Conservation (phyloP, 1,284 basidiomycete genomes). For the Hypsizygus ulmarius region DNA sequence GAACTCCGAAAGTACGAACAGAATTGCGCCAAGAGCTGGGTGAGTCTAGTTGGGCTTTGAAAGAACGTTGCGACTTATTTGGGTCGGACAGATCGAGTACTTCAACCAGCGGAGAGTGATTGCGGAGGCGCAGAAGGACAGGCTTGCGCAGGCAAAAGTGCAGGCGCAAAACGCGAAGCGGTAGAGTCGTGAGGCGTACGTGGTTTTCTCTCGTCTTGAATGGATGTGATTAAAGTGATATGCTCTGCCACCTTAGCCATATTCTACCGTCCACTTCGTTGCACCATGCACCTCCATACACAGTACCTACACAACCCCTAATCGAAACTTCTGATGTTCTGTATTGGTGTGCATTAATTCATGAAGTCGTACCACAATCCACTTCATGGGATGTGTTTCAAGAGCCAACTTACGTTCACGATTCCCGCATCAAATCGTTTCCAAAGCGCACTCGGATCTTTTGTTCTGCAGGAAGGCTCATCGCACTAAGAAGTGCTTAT, state of each 20-base stretch:
- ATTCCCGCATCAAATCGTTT: conserved; percentile 2
- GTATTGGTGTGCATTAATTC: background rate
- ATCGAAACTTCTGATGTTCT: background rate
- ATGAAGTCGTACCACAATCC: background rate
- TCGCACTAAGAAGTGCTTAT: too few species aligned
- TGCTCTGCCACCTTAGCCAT: background rate
- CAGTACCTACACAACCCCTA: background rate
- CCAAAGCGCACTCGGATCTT: background rate
- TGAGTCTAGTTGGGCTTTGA: conserved; percentile 35
- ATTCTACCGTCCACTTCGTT: too few species aligned
- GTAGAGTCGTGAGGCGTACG: conserved; percentile 13
- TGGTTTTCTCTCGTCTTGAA: conserved; percentile 6
- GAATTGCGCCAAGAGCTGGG: conserved; percentile 82
- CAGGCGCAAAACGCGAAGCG: conserved; percentile 47
- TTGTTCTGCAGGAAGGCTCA: too few species aligned
- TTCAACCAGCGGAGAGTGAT: conserved; percentile 80
- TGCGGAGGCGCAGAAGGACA: conserved; percentile 67
- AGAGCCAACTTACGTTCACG: background rate
- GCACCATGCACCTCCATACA: too few species aligned
- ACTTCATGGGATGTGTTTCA: conserved; percentile 7
- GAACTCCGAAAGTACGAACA: conserved; percentile 56
- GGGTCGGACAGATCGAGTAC: conserved; percentile 66
- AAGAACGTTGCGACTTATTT: conserved; percentile 4
- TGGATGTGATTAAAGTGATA: conserved; percentile 4
- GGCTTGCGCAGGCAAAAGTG: conserved; percentile 53